Conservation (phyloP, 495 filamentous ascomycete species). For the Penicillium macrosclerotiorum region DNA sequence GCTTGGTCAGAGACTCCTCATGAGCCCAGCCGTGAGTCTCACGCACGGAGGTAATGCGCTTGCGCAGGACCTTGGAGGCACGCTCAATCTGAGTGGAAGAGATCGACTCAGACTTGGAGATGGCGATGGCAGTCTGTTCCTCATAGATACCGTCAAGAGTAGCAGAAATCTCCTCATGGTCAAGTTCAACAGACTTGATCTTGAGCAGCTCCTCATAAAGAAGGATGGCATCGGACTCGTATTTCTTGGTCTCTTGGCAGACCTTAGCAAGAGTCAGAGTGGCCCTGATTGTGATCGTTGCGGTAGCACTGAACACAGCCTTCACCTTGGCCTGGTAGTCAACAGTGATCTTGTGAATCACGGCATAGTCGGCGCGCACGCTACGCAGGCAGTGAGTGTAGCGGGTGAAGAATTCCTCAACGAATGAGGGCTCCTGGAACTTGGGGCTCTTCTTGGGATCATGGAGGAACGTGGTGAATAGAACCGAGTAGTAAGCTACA, state of each 20-base stretch:
- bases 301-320: slow-evolving; percentile 30
- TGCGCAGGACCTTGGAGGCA: slow-evolving; percentile 24
- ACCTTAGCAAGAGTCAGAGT: slow-evolving; percentile 36
- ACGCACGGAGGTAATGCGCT: slow-evolving; percentile 28
- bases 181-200: slow-evolving; percentile 26
- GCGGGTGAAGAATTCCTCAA: slow-evolving; percentile 29
- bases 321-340: slow-evolving; percentile 34
- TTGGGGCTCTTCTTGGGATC: slow-evolving; percentile 28
- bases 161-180: slow-evolving; percentile 31
- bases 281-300: slow-evolving; percentile 34
- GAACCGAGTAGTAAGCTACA: slow-evolving; percentile 26
- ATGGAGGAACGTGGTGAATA: slow-evolving; percentile 34
- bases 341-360: slow-evolving; percentile 34
- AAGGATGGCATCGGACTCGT: slow-evolving; percentile 30
- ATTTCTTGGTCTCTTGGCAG: slow-evolving; percentile 35
- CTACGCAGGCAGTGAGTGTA: slow-evolving; percentile 34
- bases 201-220: slow-evolving; percentile 34
- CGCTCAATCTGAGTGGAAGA: slow-evolving; percentile 24
- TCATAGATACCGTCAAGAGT: slow-evolving; percentile 38
- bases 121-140: slow-evolving; percentile 27
- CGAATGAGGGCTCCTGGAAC: slow-evolving; percentile 30
- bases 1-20: slow-evolving; percentile 32
- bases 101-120: slow-evolving; percentile 19
- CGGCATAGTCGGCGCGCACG: slow-evolving; percentile 24
- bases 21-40: slow-evolving; percentile 37